phyloP scores from a whole-genome alignment of 2,329 filamentous ascomycete genomes.

The Macrophomina tecta region DNA sequence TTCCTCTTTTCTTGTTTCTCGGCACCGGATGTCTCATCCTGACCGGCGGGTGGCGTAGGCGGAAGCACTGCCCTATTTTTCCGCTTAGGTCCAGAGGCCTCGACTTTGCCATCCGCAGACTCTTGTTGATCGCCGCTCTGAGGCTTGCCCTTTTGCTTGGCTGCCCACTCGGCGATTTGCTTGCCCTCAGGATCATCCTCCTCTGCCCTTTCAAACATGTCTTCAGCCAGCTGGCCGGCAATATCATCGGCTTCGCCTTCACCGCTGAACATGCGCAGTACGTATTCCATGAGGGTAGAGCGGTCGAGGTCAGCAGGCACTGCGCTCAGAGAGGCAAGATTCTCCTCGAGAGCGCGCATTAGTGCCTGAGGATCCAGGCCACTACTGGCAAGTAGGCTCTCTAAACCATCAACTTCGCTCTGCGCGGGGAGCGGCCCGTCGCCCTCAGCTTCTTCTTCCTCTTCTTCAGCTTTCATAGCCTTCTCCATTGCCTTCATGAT shows the following conservation, averaged over 20 bases:
- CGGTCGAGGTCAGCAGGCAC: slow-evolving; percentile 48
- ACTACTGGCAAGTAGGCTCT: slow-evolving; percentile 29
- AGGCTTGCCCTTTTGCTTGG: slow-evolving; percentile 32
- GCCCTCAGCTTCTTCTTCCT: slow-evolving; percentile 25
- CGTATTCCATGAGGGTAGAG: slow-evolving; percentile 49
- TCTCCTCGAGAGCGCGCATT: slow-evolving; percentile 37
- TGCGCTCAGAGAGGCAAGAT: slow-evolving; percentile 42
- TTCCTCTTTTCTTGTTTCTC: slow-evolving; percentile 27
- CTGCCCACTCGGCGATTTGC: slow-evolving; percentile 12
- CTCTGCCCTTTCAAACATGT: slow-evolving; percentile 45
- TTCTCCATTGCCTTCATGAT: neutral
- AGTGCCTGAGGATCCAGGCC: slow-evolving; percentile 31
- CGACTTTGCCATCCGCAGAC: neutral
- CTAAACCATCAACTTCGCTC: slow-evolving; percentile 17
- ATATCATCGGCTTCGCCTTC: slow-evolving; percentile 40
- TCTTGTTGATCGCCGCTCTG: slow-evolving; percentile 2
- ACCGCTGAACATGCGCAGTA: slow-evolving; percentile 52
- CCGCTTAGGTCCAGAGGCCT: neutral
- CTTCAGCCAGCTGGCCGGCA: slow-evolving; percentile 50
- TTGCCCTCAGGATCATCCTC: slow-evolving; percentile 30
- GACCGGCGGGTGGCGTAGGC: slow-evolving; percentile 8
- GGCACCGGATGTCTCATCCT: slow-evolving; percentile 6
- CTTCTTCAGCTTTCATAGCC: neutral
- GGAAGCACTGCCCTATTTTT: slow-evolving; percentile 24
- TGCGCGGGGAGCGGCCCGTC: slow-evolving; percentile 22